Evolutionary conservation across 768 basidiomycete genomes (phyloP), one percentile per base, ranked within the genome.

Genomic region (Lentinula sp.): DNA sequence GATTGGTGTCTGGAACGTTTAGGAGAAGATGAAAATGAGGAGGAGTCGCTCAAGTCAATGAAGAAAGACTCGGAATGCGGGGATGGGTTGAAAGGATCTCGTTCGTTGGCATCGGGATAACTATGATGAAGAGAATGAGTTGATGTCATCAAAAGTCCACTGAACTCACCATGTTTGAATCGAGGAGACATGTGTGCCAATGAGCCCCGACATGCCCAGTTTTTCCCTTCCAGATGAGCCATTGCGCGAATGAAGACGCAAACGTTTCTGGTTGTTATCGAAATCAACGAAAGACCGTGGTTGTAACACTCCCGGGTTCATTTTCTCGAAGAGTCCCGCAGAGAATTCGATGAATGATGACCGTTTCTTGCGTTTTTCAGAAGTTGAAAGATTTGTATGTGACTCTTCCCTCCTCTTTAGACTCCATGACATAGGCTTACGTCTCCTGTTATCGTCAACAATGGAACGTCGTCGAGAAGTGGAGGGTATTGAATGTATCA

Each of bases 11-110:
- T 73, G 8, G 71, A 65, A 6, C 57, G 69, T 40, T 34, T 69
- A 65, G 2, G 68, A 62, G 16, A 64, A 59, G 34, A 65, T 46
- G 46, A 2, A 48, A 43, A 39, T 42, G 56, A 42, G 5, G 68
- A 51, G 23, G 70, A 64, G 40, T 76, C 75, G 6, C 72, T 68
- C 49, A 75, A 65, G 42, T 78, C 76, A 49, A 78, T 74, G 66
- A 80, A 81, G 64, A 78, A 75, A 9, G 82, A 76, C 54, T 70
- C 75, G 21, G 80, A 75, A 59, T 75, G 68, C 0, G 76, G 75
- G 2, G 75, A 75, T 2, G 79, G 70, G 13, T 71, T 68, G 59
- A 78, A 78, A 2, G 76, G 76, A 54, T 83, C 80, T 4, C 77
- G 68, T 18, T 40, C 39, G 51, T 53, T 45, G 7, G 55, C 21